Conservation (phyloP, 148 eudicot genomes). For the Arbutus unedo region DNA sequence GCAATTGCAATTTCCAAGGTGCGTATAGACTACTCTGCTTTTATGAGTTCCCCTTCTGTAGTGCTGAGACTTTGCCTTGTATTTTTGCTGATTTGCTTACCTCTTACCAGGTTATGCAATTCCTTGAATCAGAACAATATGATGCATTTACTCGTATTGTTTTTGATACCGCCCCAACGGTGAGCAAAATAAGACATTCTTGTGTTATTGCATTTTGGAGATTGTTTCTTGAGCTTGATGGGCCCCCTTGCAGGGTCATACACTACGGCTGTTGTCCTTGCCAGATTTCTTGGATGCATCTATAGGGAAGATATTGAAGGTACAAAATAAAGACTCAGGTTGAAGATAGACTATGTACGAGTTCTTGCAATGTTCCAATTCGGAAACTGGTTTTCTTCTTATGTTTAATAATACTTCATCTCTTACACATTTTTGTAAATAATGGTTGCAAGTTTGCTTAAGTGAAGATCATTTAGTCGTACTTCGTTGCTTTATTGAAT, state of each 20-base stretch:
- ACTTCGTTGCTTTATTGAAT: too few species aligned
- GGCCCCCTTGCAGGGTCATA: conserved; percentile 68
- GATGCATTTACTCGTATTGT: conserved; percentile 82
- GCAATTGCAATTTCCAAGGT: conserved; percentile 96
- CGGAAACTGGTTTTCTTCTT: neutral
- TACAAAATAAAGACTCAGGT: conserved; percentile 16
- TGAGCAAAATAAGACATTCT: conserved; percentile 26
- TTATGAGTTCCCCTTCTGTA: neutral
- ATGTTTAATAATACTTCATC: neutral
- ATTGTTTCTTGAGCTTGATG: conserved; percentile 7
- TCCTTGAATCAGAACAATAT: conserved; percentile 80
- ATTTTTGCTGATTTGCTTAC: conserved; percentile 16
- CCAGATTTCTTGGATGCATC: conserved; percentile 97
- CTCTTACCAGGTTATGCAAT: conserved; percentile 78
- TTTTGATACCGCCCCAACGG: conserved; percentile 97
- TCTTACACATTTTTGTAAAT: neutral
- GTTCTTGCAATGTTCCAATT: neutral
- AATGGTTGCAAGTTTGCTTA: neutral
- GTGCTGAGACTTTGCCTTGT: neutral
- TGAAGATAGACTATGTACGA: neutral
- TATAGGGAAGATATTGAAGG: conserved; percentile 90
- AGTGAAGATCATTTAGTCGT: neutral
- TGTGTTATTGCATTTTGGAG: neutral
- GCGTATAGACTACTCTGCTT: neutral
- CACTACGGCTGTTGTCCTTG: conserved; percentile 83